Conservation (phyloP, 768 basidiomycete genomes). For the Strobilomyces echinocephalus region DNA sequence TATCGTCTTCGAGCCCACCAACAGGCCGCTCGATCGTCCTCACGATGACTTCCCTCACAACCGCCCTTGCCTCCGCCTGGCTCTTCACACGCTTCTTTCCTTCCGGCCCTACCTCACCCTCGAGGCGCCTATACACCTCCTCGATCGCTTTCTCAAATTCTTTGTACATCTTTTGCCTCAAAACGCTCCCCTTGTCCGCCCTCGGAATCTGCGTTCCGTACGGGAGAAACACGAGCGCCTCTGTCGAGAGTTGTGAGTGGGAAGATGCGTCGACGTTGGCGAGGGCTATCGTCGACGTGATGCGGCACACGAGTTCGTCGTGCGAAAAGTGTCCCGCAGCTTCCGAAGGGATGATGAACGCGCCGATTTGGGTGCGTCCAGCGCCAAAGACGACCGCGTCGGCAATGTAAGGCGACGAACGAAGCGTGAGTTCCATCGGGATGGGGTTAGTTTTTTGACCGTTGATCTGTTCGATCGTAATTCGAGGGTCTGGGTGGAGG, state of each 20-base stretch:
- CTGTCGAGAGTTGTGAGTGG: conserved; percentile 45
- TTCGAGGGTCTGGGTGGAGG: neutral
- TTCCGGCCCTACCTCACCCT: conserved; percentile 21
- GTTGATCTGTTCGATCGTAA: neutral
- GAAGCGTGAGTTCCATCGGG: conserved; percentile 49
- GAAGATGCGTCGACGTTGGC: conserved; percentile 21
- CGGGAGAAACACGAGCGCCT: conserved; percentile 48
- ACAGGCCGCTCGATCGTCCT: conserved; percentile 20
- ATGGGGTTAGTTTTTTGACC: conserved; percentile 45
- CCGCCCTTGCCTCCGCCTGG: conserved; percentile 9
- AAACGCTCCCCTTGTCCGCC: conserved; percentile 19
- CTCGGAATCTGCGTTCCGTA: conserved; percentile 44
- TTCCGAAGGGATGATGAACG: conserved; percentile 48
- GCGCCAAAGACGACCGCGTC: conserved; percentile 55
- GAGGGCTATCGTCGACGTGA: conserved; percentile 40
- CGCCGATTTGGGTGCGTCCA: conserved; percentile 44
- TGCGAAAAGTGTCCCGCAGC: conserved; percentile 23
- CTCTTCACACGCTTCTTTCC: conserved; percentile 10
- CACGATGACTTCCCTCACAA: conserved; percentile 14
- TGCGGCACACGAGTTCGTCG: conserved; percentile 33
- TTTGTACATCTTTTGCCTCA: neutral
- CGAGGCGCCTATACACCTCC: conserved; percentile 38
- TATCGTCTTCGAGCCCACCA: conserved; percentile 22
- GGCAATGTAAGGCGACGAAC: conserved; percentile 41
- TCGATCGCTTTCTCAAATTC: conserved; percentile 31